A percentile compares a stretch with the other conserved stretches of the same genome.
These are phyloP conservation scores for Trichoderma brevicompactum DNA, from an alignment of 2,329 filamentous ascomycete genomes.

Conservation along the genomic window DNA sequence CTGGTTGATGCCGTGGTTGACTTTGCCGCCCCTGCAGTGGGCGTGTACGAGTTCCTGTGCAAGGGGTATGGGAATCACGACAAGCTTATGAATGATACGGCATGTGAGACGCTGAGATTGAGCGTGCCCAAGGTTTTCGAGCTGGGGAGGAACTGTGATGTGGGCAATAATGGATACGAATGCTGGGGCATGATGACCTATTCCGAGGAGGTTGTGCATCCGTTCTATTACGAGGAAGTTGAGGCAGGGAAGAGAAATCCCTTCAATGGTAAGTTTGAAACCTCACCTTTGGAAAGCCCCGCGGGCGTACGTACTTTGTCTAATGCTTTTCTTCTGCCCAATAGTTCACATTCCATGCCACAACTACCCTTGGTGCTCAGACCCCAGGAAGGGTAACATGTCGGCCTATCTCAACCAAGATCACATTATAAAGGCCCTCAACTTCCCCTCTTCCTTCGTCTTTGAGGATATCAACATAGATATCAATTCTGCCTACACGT, in stretches of 20 bases:
- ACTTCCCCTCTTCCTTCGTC: conserved; percentile 65
- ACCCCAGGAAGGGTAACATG: conserved; percentile 33
- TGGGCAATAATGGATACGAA: conserved; percentile 84
- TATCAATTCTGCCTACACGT: conserved; percentile 67
- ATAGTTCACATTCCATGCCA: conserved; percentile 28
- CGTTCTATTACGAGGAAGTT: conserved; percentile 47
- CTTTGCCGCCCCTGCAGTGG: conserved; percentile 19
- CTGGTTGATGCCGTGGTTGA: conserved; percentile 32
- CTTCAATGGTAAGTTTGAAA: conserved; percentile 47
- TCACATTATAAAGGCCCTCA: conserved; percentile 31
- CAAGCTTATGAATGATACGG: conserved; percentile 31
- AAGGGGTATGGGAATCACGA: conserved; percentile 9
- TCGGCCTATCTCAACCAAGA: conserved; percentile 36
- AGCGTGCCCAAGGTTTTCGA: conserved; percentile 51
- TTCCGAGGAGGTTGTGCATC: conserved; percentile 43
- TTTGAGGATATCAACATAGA: conserved; percentile 93
- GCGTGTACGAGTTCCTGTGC: conserved; percentile 33
- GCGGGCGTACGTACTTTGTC: background rate
- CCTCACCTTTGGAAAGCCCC: background rate
- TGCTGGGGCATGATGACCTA: conserved; percentile 56
- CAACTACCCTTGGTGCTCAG: conserved; percentile 25
- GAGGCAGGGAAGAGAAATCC: conserved; percentile 46
- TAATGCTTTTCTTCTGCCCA: background rate
- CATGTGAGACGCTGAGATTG: conserved; percentile 39
- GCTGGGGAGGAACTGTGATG: conserved; percentile 66